Conservation (phyloP, 257 asterid genomes). For the Gardenia jasminoides region DNA sequence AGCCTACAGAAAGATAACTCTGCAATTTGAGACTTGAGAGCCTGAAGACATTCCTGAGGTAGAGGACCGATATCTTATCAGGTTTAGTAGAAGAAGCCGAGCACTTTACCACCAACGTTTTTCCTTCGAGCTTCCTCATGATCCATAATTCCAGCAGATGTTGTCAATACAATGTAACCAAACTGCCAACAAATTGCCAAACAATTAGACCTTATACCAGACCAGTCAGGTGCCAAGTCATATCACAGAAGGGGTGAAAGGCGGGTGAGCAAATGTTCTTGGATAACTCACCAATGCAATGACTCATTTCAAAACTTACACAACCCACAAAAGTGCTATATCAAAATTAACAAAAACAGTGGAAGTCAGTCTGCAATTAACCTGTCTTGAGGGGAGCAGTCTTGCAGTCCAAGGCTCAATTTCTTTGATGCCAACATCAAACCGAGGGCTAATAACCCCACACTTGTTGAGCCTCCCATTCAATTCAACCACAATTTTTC, state of each 20-base stretch:
- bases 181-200: slow-evolving; percentile 15
- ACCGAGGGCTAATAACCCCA: slow-evolving; percentile 43
- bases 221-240: neutral
- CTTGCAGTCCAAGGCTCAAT: slow-evolving; percentile 46
- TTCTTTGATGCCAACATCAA: slow-evolving; percentile 37
- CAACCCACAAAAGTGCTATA: neutral
- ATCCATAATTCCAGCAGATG: slow-evolving; percentile 36
- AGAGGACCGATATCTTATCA: neutral
- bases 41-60: neutral
- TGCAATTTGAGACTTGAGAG: too few species aligned
- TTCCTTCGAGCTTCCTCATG: slow-evolving; percentile 32
- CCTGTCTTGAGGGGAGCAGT: slow-evolving; percentile 44
- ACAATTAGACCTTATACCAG: neutral
- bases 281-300: neutral
- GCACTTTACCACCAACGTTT: slow-evolving; percentile 31
- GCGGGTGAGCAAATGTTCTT: neutral
- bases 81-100: slow-evolving; percentile 29
- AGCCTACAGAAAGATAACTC: neutral
- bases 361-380: neutral
- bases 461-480: slow-evolving; percentile 41
- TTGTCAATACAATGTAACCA: slow-evolving; percentile 36
- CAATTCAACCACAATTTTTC: slow-evolving; percentile 41
- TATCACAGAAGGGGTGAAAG: neutral
- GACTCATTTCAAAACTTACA: neutral
- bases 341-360: neutral